phyloP scores from a whole-genome alignment of 805 yeast genomes.

The Maudiozyma turicensis region DNA sequence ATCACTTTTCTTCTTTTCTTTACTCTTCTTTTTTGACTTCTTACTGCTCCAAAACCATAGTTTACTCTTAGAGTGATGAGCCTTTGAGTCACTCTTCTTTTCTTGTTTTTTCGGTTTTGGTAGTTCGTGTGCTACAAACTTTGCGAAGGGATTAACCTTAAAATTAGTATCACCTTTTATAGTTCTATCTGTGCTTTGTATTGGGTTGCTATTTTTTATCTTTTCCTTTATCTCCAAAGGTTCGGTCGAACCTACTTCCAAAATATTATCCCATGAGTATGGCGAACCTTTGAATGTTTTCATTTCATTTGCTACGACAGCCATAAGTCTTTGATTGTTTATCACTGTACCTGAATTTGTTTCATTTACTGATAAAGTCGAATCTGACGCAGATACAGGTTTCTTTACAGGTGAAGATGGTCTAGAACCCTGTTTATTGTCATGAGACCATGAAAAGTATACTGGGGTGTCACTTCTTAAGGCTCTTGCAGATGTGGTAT shows the following conservation, averaged over 20 bases:
- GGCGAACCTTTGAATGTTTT: background rate
- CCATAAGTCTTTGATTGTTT: conserved; percentile 12
- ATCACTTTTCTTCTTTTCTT: background rate
- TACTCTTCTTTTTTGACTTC: conserved; percentile 5
- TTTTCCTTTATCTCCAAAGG: background rate
- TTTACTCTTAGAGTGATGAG: conserved; percentile 14
- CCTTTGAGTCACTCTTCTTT: conserved; percentile 8
- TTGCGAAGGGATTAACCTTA: conserved; percentile 25
- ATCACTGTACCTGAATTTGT: conserved; percentile 2
- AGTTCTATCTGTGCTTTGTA: background rate
- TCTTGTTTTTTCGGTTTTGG: conserved; percentile 17
- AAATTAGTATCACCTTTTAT: conserved; percentile 4
- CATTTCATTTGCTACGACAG: conserved; percentile 6
- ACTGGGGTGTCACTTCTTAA: conserved; percentile 20
- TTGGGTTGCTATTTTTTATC: background rate
- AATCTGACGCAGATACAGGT: background rate
- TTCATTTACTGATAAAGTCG: background rate
- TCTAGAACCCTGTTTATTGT: conserved; percentile 1
- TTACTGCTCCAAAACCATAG: conserved; percentile 21
- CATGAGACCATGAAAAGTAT: conserved; percentile 24
- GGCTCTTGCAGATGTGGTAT: conserved; percentile 5
- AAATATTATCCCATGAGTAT: conserved; percentile 3
- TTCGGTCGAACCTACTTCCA: background rate
- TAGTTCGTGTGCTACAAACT: conserved; percentile 21
- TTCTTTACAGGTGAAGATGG: background rate